A percentile compares a stretch with the other conserved stretches of the same genome.
phyloP scores from a whole-genome alignment of 192 early-diverging fungal genomes.

The Ambispora gerdemannii region DNA sequence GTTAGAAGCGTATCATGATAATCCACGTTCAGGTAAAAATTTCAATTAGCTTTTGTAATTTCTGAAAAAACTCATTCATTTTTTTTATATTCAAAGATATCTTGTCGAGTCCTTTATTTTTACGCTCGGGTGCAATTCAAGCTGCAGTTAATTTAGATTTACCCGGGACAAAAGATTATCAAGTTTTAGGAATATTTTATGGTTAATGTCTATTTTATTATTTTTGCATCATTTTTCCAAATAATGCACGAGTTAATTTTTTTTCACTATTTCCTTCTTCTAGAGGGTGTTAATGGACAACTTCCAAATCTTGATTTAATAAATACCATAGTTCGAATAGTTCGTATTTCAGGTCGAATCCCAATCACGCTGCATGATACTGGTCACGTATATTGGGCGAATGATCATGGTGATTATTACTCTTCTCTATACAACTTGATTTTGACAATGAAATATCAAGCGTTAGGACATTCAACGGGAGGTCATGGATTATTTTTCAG shows the following conservation, averaged over 20 bases:
- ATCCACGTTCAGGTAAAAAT: conserved; percentile 37
- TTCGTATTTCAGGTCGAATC: conserved; percentile 50
- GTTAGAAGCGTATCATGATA: conserved; percentile 88
- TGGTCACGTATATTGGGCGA: conserved; percentile 27
- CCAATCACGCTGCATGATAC: conserved; percentile 59
- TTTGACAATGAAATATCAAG: conserved; percentile 63
- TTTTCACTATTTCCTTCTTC: neutral
- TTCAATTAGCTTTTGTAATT: neutral
- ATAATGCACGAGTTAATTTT: neutral
- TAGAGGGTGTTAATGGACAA: conserved; percentile 86
- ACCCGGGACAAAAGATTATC: conserved; percentile 59
- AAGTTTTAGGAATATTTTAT: conserved; percentile 68
- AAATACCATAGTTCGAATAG: conserved; percentile 65
- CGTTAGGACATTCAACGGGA: conserved; percentile 62
- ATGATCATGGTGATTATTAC: conserved; percentile 42
- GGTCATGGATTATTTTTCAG: conserved; percentile 68
- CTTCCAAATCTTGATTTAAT: conserved; percentile 89
- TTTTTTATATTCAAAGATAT: conserved; percentile 24
- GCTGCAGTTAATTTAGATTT: conserved; percentile 87
- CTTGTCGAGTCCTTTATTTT: conserved; percentile 27
- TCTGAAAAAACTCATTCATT: neutral
- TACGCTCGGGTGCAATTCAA: conserved; percentile 77
- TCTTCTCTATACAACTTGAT: conserved; percentile 47
- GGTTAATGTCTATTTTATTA: conserved; percentile 41
- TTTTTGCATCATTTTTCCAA: neutral